Conservation (phyloP, 2,329 filamentous ascomycete species). For the Plectosphaerella sp. region DNA sequence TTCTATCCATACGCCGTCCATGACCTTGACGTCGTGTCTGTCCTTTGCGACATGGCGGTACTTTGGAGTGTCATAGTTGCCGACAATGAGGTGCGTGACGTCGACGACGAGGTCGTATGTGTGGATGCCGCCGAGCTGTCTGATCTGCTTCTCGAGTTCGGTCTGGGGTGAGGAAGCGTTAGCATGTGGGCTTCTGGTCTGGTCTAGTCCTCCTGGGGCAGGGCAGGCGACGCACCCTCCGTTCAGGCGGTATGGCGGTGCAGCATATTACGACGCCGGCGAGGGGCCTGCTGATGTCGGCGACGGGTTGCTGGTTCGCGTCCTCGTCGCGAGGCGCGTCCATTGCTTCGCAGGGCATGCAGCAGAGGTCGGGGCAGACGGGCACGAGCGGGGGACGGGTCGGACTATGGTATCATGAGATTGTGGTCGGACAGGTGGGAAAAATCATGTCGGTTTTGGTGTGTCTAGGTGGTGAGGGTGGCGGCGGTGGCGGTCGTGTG, state of each 20-base stretch:
- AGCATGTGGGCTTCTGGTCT: not conserved
- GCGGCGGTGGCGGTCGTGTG: no score
- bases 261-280: no score
- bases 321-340: no score
- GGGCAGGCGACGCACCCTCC: not conserved
- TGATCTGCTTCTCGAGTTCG: conserved; percentile 58
- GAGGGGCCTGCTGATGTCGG: no score
- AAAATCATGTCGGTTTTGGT: no score
- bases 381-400: no score
- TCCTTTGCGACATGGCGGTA: conserved; percentile 93
- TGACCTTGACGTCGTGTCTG: conserved; percentile 77
- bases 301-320: no score
- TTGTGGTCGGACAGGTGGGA: no score
- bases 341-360: no score
- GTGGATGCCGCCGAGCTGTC: conserved; percentile 81
- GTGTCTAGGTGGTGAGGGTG: no score
- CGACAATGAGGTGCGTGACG: conserved; percentile 90
- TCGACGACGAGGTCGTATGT: conserved; percentile 93
- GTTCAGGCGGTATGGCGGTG: not conserved
- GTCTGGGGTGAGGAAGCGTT: conserved; percentile 25
- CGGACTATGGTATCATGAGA: no score
- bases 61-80: conserved; percentile 83
- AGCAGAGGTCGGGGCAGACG: no score
- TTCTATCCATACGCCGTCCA: conserved; percentile 80
- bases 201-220: not conserved